Base-by-base conservation (phyloP, 2,329 filamentous ascomycete genomes). In the Nemania diffusa region DNA sequence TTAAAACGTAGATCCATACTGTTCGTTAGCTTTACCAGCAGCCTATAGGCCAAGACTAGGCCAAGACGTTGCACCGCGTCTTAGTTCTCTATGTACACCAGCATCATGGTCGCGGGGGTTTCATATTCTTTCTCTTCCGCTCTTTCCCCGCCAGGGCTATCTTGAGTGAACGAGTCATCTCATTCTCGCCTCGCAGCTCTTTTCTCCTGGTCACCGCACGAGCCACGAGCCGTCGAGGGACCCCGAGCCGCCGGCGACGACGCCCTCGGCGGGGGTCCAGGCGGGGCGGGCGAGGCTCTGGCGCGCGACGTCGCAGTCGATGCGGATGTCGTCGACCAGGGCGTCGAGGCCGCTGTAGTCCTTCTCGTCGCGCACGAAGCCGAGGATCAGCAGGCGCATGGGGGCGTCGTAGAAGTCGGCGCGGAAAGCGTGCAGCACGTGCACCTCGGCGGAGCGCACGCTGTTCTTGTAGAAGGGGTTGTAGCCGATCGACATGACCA, bases 401-500 rank as follows among this genome's bases (percentile, higher is more conserved):
- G 89, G 87, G 5, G 86, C 87, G 69, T 88, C 92, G 81, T 98
- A 98, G 78, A 99, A 99, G 78, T 98, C 94, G 44, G 84, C 82
- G 1, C 81, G 79, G 78, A 97, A 97, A 50, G 84, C 79, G 76
- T 93, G 90, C 79, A 99, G 87, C 62, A 99, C 87, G 81, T 97
- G 94, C 64, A 97, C 94, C 84, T 97, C 94, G 77, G 96, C 94
- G 69, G 88, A 93, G 69, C 93, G 90, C 53, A 92, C 89, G 4
- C 87, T 90, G 84, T 99, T 98, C 79, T 94, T 94, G 86, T 97
- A 99, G 82, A 94, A 98, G 0, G 96, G 96, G 81, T 98, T 99
- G 87, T 94, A 98, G 51, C 96, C 96, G 72, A 97, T 95, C 68
- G 90, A 93, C 90, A 97, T 92, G 72, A 97, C 94, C 87, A 97